These are phyloP conservation scores for Chrysochromulina parva DNA, from an alignment of 78 protist genomes.

Conservation along the genomic window DNA sequence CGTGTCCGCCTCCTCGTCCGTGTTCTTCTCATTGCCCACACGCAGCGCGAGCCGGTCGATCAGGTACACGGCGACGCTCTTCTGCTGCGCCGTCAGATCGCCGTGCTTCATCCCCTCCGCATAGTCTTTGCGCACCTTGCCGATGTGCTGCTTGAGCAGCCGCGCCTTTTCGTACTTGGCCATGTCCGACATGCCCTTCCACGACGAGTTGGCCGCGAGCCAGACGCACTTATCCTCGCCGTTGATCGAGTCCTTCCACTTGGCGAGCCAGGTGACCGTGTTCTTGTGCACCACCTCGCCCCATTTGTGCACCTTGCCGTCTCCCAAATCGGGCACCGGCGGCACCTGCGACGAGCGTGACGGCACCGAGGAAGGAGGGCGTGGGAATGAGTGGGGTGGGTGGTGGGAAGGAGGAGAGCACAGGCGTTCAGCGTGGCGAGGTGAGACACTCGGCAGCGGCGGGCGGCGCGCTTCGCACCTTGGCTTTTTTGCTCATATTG, in stretches of 20 bases:
- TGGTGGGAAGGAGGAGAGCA: no score
- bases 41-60: conserved; percentile 88
- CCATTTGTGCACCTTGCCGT: conserved; percentile 35
- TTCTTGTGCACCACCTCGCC: conserved; percentile 73
- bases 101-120: not conserved
- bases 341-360: not conserved
- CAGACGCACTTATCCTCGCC: conserved; percentile 83
- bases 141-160: conserved; percentile 78
- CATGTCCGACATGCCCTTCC: conserved; percentile 85
- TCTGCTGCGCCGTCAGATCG: not conserved
- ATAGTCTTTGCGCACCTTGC: conserved; percentile 77
- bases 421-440: no score
- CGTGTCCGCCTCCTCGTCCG: conserved; percentile 95
- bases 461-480: conserved; percentile 83
- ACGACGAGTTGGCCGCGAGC: conserved; percentile 71
- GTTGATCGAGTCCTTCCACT: conserved; percentile 86
- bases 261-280: conserved; percentile 96
- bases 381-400: no score
- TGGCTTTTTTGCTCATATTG: conserved; percentile 84
- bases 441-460: conserved; percentile 15
- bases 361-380: no score
- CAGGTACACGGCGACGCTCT: conserved; percentile 4
- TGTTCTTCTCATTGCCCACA: conserved; percentile 95
- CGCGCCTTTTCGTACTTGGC: conserved; percentile 94
- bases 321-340: not conserved